These are phyloP conservation scores for Fusarium sp. DNA, from an alignment of 2,329 filamentous ascomycete species.

Conservation along the genomic window DNA sequence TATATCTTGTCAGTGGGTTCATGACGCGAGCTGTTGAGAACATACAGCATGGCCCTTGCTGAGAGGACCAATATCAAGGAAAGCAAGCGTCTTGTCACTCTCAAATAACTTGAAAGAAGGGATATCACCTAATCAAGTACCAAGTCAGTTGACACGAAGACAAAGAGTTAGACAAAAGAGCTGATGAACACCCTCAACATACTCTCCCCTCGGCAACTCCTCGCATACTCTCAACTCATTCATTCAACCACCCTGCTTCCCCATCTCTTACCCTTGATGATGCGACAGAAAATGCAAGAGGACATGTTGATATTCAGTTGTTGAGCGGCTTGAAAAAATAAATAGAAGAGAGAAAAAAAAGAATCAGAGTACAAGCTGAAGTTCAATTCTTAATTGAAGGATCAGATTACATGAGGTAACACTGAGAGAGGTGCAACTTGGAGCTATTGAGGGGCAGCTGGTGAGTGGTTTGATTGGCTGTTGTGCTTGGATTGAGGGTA, in stretches of 20 bases:
- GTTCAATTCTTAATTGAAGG: not conserved
- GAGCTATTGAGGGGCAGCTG: not conserved
- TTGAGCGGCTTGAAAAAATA: not conserved
- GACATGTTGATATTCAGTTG: slow-evolving; percentile 13
- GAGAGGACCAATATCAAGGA: slow-evolving; percentile 94
- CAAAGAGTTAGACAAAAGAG: not conserved
- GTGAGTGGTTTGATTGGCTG: not conserved
- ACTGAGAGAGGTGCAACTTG: not conserved
- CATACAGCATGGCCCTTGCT: slow-evolving; percentile 88
- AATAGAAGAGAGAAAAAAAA: not conserved
- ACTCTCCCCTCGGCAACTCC: slow-evolving; percentile 24
- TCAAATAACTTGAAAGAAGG: slow-evolving; percentile 97
- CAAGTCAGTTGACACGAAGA: slow-evolving; percentile 15
- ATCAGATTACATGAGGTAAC: not conserved
- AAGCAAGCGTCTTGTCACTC: slow-evolving; percentile 90
- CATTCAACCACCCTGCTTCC: not conserved
- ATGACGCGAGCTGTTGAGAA: slow-evolving; percentile 16
- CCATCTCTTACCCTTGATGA: slow-evolving; percentile 78
- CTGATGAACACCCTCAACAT: slow-evolving; percentile 21
- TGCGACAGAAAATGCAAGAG: slow-evolving; percentile 95
- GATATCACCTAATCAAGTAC: slow-evolving; percentile 76
- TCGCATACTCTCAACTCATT: not conserved
- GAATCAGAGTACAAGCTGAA: not conserved
- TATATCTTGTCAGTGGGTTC: slow-evolving; percentile 48
- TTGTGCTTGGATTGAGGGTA: not conserved